Evolutionary conservation across 192 early-diverging fungal species (phyloP).

Genomic region (Spinellus fusiger): DNA sequence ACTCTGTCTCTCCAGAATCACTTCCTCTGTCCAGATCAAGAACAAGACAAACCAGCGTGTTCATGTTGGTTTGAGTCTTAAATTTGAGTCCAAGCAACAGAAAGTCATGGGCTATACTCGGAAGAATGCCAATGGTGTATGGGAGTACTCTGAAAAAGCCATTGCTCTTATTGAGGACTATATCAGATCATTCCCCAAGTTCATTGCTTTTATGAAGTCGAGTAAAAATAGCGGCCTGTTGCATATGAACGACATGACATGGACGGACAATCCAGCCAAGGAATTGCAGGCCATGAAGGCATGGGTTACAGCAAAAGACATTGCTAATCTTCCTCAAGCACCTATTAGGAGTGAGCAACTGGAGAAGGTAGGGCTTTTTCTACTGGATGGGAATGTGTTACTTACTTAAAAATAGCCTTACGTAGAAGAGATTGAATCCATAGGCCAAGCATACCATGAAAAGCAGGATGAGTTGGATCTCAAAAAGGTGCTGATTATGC

Average conservation of each 20-base stretch:
- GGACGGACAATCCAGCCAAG: conserved; percentile 27
- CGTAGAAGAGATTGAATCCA: conserved; percentile 52
- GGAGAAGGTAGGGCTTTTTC: conserved; percentile 45
- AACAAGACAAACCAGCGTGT: conserved; percentile 48
- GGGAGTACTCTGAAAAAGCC: conserved; percentile 84
- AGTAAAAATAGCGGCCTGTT: conserved; percentile 1
- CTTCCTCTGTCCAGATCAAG: conserved; percentile 72
- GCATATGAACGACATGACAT: conserved; percentile 19
- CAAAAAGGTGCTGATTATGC: conserved; percentile 41
- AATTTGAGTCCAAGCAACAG: conserved; percentile 80
- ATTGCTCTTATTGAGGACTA: conserved; percentile 69
- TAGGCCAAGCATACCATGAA: conserved; percentile 41
- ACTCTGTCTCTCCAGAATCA: conserved; percentile 76
- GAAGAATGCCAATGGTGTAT: conserved; percentile 60
- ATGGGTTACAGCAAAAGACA: conserved; percentile 57
- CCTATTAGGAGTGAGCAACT: conserved; percentile 56
- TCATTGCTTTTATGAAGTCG: conserved; percentile 21
- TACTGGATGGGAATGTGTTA: not conserved
- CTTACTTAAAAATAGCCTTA: conserved; percentile 38
- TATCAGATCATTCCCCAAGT: conserved; percentile 50
- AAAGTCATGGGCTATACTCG: conserved; percentile 88
- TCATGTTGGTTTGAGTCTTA: conserved; percentile 85
- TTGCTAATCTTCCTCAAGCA: conserved; percentile 60
- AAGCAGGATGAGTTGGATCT: conserved; percentile 25
- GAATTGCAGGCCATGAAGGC: conserved; percentile 52